Conservation (phyloP, 2,329 filamentous ascomycete species). For the Diaporthe caulivora region DNA sequence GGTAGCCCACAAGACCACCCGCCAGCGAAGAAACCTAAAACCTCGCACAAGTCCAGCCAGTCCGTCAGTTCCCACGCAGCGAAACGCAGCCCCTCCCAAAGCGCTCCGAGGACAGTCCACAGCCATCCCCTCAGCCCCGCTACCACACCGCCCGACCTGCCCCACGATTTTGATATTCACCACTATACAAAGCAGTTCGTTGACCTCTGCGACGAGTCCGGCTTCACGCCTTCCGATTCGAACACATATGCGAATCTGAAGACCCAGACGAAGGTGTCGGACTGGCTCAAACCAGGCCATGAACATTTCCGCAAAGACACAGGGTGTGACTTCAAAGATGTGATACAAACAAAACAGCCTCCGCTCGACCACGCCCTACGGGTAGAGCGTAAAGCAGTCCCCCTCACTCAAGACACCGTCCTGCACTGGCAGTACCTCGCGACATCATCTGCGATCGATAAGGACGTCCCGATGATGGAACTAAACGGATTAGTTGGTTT, state of each 20-base stretch:
- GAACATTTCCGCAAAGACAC: conserved; percentile 76
- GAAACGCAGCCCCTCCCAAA: conserved; percentile 74
- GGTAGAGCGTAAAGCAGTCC: conserved; percentile 66
- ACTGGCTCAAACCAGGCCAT: conserved; percentile 80
- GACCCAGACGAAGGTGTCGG: conserved; percentile 79
- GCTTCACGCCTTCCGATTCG: conserved; percentile 71
- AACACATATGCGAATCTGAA: conserved; percentile 84
- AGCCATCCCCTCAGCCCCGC: conserved; percentile 79
- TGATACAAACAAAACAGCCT: conserved; percentile 67
- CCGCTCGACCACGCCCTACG: conserved; percentile 58
- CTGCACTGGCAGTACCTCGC: conserved; percentile 79
- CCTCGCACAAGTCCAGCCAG: conserved; percentile 81
- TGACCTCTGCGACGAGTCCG: conserved; percentile 76
- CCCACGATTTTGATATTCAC: conserved; percentile 73
- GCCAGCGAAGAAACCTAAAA: conserved; percentile 83
- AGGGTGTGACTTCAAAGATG: conserved; percentile 73
- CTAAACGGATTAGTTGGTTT: conserved; percentile 83
- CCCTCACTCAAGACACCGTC: conserved; percentile 61
- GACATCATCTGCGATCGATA: conserved; percentile 64
- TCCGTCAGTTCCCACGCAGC: conserved; percentile 78
- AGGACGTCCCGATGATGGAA: conserved; percentile 72
- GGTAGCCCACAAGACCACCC: conserved; percentile 61
- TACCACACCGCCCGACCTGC: conserved; percentile 77
- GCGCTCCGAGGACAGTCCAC: conserved; percentile 71
- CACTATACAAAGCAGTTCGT: conserved; percentile 83